Percentiles rank a stretch among this genome's conserved stretches.
Evolutionary conservation across 75 land plant genomes (phyloP).

Genomic region (Pinus tabuliformis): DNA sequence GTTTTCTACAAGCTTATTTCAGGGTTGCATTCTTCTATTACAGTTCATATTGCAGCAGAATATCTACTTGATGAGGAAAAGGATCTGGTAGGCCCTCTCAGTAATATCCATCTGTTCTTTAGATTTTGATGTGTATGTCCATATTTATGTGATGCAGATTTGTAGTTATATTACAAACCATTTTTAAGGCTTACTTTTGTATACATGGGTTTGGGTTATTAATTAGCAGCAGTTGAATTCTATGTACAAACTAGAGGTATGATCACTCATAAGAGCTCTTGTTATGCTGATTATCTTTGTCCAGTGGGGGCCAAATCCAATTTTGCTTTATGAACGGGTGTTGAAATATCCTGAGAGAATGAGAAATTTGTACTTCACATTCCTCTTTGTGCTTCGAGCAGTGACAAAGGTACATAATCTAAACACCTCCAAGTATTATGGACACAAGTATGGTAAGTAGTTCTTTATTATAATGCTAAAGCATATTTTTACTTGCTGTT

Average conservation of each 20-base stretch:
- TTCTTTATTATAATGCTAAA: background rate
- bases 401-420: conserved; percentile 54
- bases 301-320: conserved; percentile 85
- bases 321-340: conserved; percentile 77
- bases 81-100: conserved; percentile 31
- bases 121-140: background rate
- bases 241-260: background rate
- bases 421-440: background rate
- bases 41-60: conserved; percentile 89
- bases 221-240: background rate
- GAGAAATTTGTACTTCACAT: conserved; percentile 85
- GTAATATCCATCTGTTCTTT: background rate
- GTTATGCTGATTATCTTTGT: background rate
- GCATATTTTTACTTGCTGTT: conserved; percentile 2
- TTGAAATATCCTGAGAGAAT: conserved; percentile 82
- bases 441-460: background rate
- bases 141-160: background rate
- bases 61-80: conserved; percentile 83
- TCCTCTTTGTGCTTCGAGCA: conserved; percentile 87
- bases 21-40: conserved; percentile 89
- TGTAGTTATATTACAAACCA: background rate
- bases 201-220: background rate
- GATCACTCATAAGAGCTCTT: background rate
- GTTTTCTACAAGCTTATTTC: conserved; percentile 89
- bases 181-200: background rate